A percentile compares a stretch with the other conserved stretches of the same genome.
phyloP scores from a whole-genome alignment of 2,329 filamentous ascomycete species.

The Penicillium carneum region DNA sequence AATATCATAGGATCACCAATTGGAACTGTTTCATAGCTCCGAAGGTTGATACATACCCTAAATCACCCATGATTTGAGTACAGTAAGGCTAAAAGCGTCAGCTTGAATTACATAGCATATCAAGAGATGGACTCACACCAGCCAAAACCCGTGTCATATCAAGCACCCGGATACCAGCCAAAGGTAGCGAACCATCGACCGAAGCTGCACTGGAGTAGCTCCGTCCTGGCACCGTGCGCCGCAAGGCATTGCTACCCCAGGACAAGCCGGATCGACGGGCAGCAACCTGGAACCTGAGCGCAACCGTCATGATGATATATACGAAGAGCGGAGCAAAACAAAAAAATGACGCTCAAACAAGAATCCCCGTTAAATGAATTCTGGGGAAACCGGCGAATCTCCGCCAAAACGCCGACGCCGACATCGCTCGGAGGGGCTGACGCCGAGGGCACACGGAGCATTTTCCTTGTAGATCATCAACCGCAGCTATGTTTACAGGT shows the following conservation, averaged over 20 bases:
- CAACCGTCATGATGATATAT: slow-evolving; percentile 34
- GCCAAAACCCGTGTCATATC: slow-evolving; percentile 97
- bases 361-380: slow-evolving; percentile 22
- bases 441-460: slow-evolving; percentile 32
- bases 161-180: slow-evolving; percentile 85
- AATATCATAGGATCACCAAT: background rate
- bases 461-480: slow-evolving; percentile 29
- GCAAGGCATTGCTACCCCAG: slow-evolving; percentile 34
- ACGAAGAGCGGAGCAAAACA: background rate
- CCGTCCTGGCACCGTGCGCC: slow-evolving; percentile 39
- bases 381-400: slow-evolving; percentile 33
- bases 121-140: slow-evolving; percentile 68
- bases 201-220: slow-evolving; percentile 53
- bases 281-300: slow-evolving; percentile 37
- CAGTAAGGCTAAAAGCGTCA: slow-evolving; percentile 77
- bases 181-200: slow-evolving; percentile 64
- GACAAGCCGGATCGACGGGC: slow-evolving; percentile 33
- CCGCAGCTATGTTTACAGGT: slow-evolving; percentile 84
- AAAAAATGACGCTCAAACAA: slow-evolving; percentile 8
- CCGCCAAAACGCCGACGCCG: slow-evolving; percentile 39
- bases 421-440: slow-evolving; percentile 34
- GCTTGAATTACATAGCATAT: slow-evolving; percentile 10
- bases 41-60: slow-evolving; percentile 71
- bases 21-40: slow-evolving; percentile 3
- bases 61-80: slow-evolving; percentile 92